A percentile compares a stretch with the other conserved stretches of the same genome.
These are phyloP conservation scores for Uncinocarpus reesii DNA, from an alignment of 2,329 filamentous ascomycete species.

Conservation along the genomic window DNA sequence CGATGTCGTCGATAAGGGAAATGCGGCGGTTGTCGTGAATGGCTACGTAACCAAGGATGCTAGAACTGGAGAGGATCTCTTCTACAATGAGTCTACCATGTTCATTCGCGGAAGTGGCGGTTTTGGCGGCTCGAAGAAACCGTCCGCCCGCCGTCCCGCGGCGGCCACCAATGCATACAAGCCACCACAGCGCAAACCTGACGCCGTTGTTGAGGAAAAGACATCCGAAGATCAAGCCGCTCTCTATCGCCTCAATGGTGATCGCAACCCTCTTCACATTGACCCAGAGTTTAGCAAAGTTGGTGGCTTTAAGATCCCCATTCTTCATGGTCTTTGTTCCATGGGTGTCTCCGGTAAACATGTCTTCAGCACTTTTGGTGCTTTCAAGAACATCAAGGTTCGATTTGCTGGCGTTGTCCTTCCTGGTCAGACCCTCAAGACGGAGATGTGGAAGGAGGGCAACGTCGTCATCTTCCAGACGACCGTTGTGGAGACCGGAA, in stretches of 20 bases:
- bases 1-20: conserved; percentile 93
- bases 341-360: conserved; percentile 89
- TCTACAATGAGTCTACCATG: conserved; percentile 92
- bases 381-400: conserved; percentile 85
- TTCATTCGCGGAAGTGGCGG: conserved; percentile 87
- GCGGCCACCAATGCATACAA: conserved; percentile 69
- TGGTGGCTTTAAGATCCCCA: conserved; percentile 87
- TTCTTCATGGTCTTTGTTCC: conserved; percentile 92
- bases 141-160: conserved; percentile 58
- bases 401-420: conserved; percentile 77
- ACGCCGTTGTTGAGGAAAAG: conserved; percentile 71
- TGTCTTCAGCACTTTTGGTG: conserved; percentile 70
- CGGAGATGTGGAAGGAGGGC: conserved; percentile 89
- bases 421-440: conserved; percentile 79
- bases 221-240: conserved; percentile 87
- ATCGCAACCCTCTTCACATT: conserved; percentile 93
- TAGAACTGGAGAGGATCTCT: conserved; percentile 75
- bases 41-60: conserved; percentile 77
- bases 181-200: conserved; percentile 65
- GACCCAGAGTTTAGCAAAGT: conserved; percentile 91
- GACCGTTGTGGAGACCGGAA: conserved; percentile 86
- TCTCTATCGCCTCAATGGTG: conserved; percentile 83
- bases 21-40: conserved; percentile 69
- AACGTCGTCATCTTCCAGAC: conserved; percentile 72
- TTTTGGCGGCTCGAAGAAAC: conserved; percentile 73